phyloP scores from a whole-genome alignment of 2,329 filamentous ascomycete genomes.

The Aspergillus fijiensis region DNA sequence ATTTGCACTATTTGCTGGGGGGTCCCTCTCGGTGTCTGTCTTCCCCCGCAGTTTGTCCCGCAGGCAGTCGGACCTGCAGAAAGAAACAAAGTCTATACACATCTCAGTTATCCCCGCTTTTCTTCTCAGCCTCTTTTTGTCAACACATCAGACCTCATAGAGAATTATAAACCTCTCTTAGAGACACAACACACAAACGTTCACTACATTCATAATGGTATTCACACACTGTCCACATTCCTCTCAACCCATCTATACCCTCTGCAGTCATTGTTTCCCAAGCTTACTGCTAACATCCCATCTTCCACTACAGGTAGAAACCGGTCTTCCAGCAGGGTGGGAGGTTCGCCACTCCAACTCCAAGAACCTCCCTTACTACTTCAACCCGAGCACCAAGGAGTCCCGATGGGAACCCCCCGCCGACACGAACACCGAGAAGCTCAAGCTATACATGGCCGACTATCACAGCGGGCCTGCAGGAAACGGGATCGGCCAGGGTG shows the following conservation, averaged over 20 bases:
- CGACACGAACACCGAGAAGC: constrained; percentile 83
- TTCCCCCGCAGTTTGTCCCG: constrained; percentile 32
- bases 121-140: not conserved
- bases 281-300: constrained; percentile 14
- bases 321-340: constrained; percentile 82
- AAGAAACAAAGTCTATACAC: constrained; percentile 4
- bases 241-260: not conserved
- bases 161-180: not conserved
- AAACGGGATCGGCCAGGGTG: constrained; percentile 45
- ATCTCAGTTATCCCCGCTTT: not conserved
- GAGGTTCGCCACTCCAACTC: constrained; percentile 97
- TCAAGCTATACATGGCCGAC: constrained; percentile 90
- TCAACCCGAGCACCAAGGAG: constrained; percentile 81
- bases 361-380: constrained; percentile 98
- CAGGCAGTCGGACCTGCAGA: not conserved
- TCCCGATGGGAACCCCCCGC: constrained; percentile 93
- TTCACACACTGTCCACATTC: not conserved
- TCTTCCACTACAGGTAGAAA: constrained; percentile 56
- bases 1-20: constrained; percentile 25
- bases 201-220: constrained; percentile 13
- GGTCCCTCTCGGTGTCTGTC: constrained; percentile 10
- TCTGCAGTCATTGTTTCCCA: not conserved
- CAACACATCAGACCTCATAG: not conserved
- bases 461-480: constrained; percentile 65
- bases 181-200: not conserved